phyloP scores from a whole-genome alignment of 2,329 filamentous ascomycete genomes.

The Karstenula rhodostoma region DNA sequence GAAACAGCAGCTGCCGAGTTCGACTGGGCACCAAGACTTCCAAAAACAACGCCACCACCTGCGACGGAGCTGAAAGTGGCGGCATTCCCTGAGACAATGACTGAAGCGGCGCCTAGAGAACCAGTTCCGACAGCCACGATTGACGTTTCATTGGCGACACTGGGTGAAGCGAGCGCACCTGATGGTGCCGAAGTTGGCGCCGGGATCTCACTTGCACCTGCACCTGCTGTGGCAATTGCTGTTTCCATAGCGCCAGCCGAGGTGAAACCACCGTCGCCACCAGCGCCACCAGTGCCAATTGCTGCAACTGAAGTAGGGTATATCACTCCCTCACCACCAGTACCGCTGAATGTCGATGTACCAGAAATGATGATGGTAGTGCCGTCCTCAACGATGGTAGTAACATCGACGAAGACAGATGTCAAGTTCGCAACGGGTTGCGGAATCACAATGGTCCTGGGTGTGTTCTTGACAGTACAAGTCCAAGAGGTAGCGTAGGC shows the following conservation, averaged over 20 bases:
- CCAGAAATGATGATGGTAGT: slow-evolving; percentile 36
- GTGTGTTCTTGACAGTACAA: slow-evolving; percentile 29
- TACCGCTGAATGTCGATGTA: slow-evolving; percentile 26
- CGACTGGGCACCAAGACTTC: slow-evolving; percentile 6
- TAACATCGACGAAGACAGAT: slow-evolving; percentile 21
- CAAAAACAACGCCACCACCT: slow-evolving; percentile 22
- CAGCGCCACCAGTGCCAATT: slow-evolving; percentile 32
- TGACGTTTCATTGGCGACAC: slow-evolving; percentile 20
- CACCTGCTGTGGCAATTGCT: slow-evolving; percentile 24
- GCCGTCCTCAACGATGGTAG: slow-evolving; percentile 35
- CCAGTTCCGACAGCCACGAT: slow-evolving; percentile 1
- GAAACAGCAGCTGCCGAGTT: slow-evolving; percentile 14
- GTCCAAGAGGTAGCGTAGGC: slow-evolving; percentile 37
- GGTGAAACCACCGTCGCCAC: slow-evolving; percentile 28
- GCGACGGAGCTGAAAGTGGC: slow-evolving; percentile 26
- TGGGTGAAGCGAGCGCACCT: too few relatives aligned
- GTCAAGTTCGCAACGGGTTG: slow-evolving; percentile 22
- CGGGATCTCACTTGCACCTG: slow-evolving; percentile 19
- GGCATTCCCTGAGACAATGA: slow-evolving; percentile 23
- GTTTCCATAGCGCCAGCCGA: slow-evolving; percentile 33
- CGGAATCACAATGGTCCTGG: slow-evolving; percentile 32
- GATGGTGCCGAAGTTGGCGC: not conserved
- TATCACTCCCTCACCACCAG: slow-evolving; percentile 19
- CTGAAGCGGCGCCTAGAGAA: slow-evolving; percentile 16
- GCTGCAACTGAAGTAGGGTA: slow-evolving; percentile 37